Percentiles rank a stretch among this genome's conserved stretches.
Evolutionary conservation across 2,329 filamentous ascomycete species (phyloP).

Genomic region (Chaetomium sp.): DNA sequence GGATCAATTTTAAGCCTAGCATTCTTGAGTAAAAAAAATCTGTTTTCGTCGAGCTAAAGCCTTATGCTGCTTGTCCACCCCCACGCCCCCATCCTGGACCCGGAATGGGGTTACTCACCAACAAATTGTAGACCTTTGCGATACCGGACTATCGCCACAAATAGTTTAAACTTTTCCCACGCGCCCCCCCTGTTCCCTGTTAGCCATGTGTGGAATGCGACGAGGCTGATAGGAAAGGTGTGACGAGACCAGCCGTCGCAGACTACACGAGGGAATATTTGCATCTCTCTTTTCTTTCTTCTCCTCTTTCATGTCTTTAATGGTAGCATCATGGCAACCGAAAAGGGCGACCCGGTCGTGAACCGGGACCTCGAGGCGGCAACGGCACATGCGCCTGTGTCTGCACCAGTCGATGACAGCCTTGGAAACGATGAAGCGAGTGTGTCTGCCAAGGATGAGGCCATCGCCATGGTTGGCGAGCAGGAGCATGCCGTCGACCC

Average conservation of each 20-base stretch:
- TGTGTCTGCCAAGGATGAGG: slow-evolving; percentile 39
- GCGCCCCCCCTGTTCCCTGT: no score
- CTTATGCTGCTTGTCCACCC: background rate
- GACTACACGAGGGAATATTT: no score
- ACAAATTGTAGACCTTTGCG: background rate
- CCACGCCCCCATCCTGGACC: background rate
- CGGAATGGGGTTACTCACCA: no score
- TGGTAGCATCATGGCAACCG: background rate
- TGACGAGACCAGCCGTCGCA: no score
- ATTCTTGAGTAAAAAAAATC: background rate
- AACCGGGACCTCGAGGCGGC: slow-evolving; percentile 2
- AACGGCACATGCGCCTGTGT: background rate
- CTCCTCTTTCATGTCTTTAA: no score
- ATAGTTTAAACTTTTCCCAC: background rate
- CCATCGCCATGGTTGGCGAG: slow-evolving; percentile 54
- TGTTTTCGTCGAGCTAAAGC: background rate
- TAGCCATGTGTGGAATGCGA: no score
- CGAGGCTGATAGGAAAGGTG: no score
- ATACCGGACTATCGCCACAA: slow-evolving; percentile 4
- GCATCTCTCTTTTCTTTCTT: background rate
- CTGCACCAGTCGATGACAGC: background rate
- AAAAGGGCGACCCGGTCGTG: background rate
- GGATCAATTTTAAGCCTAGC: background rate
- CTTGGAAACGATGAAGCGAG: background rate
- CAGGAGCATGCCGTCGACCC: slow-evolving; percentile 46